Evolutionary conservation across 2,329 filamentous ascomycete genomes (phyloP).

Genomic region (Paecilomyces dactylethromorphus): DNA sequence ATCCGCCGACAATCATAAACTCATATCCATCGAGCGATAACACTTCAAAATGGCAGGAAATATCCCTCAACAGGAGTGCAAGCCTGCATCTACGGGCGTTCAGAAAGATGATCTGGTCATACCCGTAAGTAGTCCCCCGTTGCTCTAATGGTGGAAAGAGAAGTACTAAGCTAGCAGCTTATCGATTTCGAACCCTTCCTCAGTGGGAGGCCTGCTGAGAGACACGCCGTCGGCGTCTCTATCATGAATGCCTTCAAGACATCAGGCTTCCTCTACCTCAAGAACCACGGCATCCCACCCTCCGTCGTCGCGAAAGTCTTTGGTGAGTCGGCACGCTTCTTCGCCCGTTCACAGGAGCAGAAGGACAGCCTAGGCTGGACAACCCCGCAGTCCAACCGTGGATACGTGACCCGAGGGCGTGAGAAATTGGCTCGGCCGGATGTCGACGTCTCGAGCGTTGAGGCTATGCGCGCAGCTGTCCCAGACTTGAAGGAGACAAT

Average conservation of each 20-base stretch:
- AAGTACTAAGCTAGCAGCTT: constrained; percentile 44
- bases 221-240: constrained; percentile 59
- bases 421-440: constrained; percentile 62
- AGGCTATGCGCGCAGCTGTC: constrained; percentile 47
- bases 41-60: constrained; percentile 10
- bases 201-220: constrained; percentile 53
- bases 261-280: constrained; percentile 84
- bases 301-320: constrained; percentile 58
- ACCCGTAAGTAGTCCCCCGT: constrained; percentile 24
- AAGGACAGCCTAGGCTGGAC: constrained; percentile 67
- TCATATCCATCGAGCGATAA: not conserved
- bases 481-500: constrained; percentile 53
- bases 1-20: not conserved
- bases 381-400: constrained; percentile 64
- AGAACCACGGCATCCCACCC: constrained; percentile 65
- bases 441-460: constrained; percentile 50
- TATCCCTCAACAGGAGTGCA: constrained; percentile 12
- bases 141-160: not conserved
- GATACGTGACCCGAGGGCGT: constrained; percentile 63
- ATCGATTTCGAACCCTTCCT: constrained; percentile 75
- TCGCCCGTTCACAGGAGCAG: constrained; percentile 53
- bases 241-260: constrained; percentile 76
- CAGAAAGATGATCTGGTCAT: constrained; percentile 39
- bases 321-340: constrained; percentile 62
- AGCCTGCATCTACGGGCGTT: constrained; percentile 25